phyloP scores from a whole-genome alignment of 805 yeast species.

The Candida corydali region DNA sequence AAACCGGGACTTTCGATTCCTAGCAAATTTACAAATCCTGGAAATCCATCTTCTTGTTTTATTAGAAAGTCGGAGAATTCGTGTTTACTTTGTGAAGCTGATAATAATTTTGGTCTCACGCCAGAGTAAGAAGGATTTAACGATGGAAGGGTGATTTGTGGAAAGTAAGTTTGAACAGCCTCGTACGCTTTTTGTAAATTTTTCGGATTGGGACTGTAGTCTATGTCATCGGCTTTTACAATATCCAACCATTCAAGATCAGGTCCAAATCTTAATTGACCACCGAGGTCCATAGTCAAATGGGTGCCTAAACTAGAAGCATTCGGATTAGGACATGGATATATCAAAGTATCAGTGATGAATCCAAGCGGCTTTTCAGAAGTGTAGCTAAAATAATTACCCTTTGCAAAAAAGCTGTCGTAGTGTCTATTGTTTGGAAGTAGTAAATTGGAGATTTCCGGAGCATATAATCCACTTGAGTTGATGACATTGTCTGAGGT shows the following conservation, averaged over 20 bases:
- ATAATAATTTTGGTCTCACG: conserved; percentile 71
- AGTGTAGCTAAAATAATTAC: conserved; percentile 68
- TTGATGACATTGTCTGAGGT: conserved; percentile 61
- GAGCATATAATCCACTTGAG: conserved; percentile 78
- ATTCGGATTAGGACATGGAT: conserved; percentile 71
- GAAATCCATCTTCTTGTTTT: conserved; percentile 62
- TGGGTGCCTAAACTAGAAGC: conserved; percentile 85
- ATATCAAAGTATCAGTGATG: conserved; percentile 41
- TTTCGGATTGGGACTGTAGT: conserved; percentile 44
- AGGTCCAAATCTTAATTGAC: conserved; percentile 81
- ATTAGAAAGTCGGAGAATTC: conserved; percentile 71
- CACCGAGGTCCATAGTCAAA: conserved; percentile 77
- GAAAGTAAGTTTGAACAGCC: conserved; percentile 61
- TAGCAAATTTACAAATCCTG: conserved; percentile 74
- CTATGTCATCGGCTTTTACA: conserved; percentile 26
- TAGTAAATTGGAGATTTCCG: conserved; percentile 62
- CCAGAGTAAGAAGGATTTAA: conserved; percentile 73
- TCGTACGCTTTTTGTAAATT: conserved; percentile 53
- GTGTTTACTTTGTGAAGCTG: conserved; percentile 33
- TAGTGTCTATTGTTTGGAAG: conserved; percentile 59
- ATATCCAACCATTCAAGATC: conserved; percentile 75
- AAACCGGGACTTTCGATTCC: conserved; percentile 92
- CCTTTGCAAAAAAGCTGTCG: conserved; percentile 71
- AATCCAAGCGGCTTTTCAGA: conserved; percentile 38
- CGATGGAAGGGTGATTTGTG: conserved; percentile 47